Percentiles rank a stretch among this genome's conserved stretches.
phyloP scores from a whole-genome alignment of 1,139 yeast genomes.

The Komagataea norvegica region DNA sequence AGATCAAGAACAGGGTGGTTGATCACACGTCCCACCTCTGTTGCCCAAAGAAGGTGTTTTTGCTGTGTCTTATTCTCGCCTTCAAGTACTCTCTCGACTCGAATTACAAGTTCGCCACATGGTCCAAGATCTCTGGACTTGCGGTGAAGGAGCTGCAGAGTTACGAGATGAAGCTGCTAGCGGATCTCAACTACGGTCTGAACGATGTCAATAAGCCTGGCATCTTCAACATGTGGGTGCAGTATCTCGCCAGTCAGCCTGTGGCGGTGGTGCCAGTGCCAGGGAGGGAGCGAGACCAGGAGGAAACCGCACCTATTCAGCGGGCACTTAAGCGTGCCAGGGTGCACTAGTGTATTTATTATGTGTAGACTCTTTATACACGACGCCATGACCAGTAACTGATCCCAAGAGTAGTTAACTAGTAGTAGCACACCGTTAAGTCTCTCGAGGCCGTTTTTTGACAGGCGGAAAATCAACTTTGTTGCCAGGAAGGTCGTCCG shows the following conservation, averaged over 20 bases:
- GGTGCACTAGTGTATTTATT: too few relatives aligned
- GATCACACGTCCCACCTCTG: constrained; percentile 16
- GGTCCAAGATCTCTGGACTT: constrained; percentile 73
- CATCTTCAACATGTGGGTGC: constrained; percentile 48
- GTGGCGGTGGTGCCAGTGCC: too few relatives aligned
- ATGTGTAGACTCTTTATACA: too few relatives aligned
- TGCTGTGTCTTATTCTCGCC: constrained; percentile 63
- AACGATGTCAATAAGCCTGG: constrained; percentile 39
- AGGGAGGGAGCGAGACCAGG: not conserved
- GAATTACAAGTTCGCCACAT: constrained; percentile 63
- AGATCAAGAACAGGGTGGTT: constrained; percentile 10
- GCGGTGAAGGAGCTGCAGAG: constrained; percentile 42
- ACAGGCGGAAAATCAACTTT: too few relatives aligned
- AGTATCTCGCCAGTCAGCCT: not conserved
- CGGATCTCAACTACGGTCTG: constrained; percentile 50
- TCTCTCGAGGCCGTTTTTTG: too few relatives aligned
- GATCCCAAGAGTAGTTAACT: too few relatives aligned
- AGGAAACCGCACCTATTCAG: not conserved
- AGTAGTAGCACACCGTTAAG: too few relatives aligned
- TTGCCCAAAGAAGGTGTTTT: constrained; percentile 63
- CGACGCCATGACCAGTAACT: too few relatives aligned
- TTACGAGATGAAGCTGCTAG: constrained; percentile 53
- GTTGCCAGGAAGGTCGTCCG: too few relatives aligned
- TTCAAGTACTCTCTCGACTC: constrained; percentile 72
- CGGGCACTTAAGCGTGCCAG: too few relatives aligned